These are phyloP conservation scores for Caloboletus firmus DNA, from an alignment of 1,284 basidiomycete species.

Conservation along the genomic window DNA sequence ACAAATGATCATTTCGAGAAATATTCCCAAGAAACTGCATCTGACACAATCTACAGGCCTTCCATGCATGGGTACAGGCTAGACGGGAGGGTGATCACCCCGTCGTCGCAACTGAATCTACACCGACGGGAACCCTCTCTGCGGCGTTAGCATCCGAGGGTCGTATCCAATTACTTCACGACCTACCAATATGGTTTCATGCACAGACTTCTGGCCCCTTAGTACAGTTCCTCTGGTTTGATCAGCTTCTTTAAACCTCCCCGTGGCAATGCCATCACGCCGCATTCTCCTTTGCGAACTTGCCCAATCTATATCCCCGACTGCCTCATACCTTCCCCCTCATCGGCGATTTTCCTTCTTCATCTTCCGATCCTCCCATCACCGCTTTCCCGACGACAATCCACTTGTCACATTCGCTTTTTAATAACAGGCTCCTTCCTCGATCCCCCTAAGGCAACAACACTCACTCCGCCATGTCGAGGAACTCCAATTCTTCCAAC, in stretches of 20 bases:
- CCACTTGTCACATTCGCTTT: constrained; percentile 8
- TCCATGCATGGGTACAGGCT: constrained; percentile 5
- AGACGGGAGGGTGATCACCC: constrained; percentile 15
- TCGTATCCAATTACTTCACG: constrained; percentile 33
- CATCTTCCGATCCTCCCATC: constrained; percentile 27
- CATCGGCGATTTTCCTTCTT: constrained; percentile 31
- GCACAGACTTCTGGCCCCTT: constrained; percentile 36
- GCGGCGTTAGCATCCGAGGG: constrained; percentile 37
- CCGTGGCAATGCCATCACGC: constrained; percentile 35
- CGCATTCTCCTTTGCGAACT: constrained; percentile 29
- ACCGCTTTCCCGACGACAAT: constrained; percentile 25
- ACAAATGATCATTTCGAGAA: constrained; percentile 17
- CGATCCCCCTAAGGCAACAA: constrained; percentile 17
- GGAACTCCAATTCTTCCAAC: constrained; percentile 36
- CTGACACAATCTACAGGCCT: constrained; percentile 20
- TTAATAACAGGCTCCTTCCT: constrained; percentile 26
- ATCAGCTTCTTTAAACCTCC: constrained; percentile 32
- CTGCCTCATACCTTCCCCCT: constrained; percentile 12
- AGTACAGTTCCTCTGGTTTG: constrained; percentile 16
- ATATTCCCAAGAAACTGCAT: constrained; percentile 12
- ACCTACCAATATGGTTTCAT: constrained; percentile 35
- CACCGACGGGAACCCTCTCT: constrained; percentile 31
- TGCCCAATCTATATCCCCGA: constrained; percentile 37
- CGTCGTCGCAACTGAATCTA: constrained; percentile 29
- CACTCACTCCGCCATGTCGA: constrained; percentile 25